These are phyloP conservation scores for Voacanga thouarsii DNA, from an alignment of 257 asterid genomes.

Conservation along the genomic window DNA sequence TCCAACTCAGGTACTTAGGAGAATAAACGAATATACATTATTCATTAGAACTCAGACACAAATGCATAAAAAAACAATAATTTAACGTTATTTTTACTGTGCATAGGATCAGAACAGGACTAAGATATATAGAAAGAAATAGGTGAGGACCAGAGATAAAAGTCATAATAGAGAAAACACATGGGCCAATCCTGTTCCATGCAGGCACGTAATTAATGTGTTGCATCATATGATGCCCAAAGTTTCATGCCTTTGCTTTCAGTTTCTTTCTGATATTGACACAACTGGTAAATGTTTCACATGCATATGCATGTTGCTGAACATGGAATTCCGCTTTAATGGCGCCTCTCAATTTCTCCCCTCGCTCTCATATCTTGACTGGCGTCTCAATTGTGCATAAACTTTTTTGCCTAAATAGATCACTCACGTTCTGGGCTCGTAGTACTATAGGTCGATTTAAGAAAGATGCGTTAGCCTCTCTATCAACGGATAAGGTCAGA, in stretches of 20 bases:
- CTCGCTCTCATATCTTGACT: too few species aligned
- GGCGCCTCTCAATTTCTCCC: neutral
- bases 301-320: neutral
- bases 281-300: neutral
- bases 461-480: too few species aligned
- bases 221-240: neutral
- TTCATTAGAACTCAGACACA: neutral
- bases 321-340: neutral
- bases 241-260: neutral
- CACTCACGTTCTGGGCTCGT: too few species aligned
- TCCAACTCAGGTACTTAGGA: neutral
- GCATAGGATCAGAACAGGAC: neutral
- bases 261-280: constrained; percentile 1
- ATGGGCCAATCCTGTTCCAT: neutral
- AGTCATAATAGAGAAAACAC: neutral
- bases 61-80: too few species aligned
- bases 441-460: too few species aligned
- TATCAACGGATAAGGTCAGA: too few species aligned
- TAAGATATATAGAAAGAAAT: too few species aligned
- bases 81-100: neutral
- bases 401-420: too few species aligned
- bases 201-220: too few species aligned
- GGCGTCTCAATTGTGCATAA: too few species aligned
- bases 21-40: neutral
- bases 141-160: neutral